Evolutionary conservation across 2,329 filamentous ascomycete species (phyloP).

Genomic region (Fusarium continuum): DNA sequence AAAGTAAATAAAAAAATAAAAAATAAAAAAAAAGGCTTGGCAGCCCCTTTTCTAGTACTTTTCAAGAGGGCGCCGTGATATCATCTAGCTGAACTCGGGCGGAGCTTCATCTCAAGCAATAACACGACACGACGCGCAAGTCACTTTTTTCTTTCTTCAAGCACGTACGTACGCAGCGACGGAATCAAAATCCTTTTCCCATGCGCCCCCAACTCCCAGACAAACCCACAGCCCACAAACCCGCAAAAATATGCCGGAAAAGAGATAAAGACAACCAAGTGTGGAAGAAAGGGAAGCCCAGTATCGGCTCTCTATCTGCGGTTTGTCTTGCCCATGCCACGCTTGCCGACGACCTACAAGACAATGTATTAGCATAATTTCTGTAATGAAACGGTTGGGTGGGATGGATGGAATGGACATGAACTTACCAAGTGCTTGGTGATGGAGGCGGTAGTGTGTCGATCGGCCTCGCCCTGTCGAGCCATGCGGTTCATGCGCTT

Average conservation of each 20-base stretch:
- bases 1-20: no score
- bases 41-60: conserved; percentile 15
- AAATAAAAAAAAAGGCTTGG: conserved; percentile 21
- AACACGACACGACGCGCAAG: conserved; percentile 25
- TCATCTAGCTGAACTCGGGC: conserved; percentile 36
- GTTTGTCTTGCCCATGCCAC: conserved; percentile 88
- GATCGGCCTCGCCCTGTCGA: conserved; percentile 94
- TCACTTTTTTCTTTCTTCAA: conserved; percentile 11
- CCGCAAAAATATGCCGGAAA: conserved; percentile 37
- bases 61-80: conserved; percentile 30
- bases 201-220: conserved; percentile 47
- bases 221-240: conserved; percentile 39
- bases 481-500: conserved; percentile 99
- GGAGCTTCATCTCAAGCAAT: conserved; percentile 32
- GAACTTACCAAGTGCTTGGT: conserved; percentile 90
- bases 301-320: conserved; percentile 62
- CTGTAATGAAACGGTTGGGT: background rate
- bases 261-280: conserved; percentile 37
- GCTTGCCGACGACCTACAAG: conserved; percentile 82
- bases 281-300: conserved; percentile 22
- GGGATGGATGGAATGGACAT: background rate
- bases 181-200: conserved; percentile 36
- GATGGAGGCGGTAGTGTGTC: conserved; percentile 82
- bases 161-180: conserved; percentile 24
- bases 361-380: conserved; percentile 14